These are phyloP conservation scores for Beta lomatogona DNA, from an alignment of 179 eudicot genomes.

Conservation along the genomic window DNA sequence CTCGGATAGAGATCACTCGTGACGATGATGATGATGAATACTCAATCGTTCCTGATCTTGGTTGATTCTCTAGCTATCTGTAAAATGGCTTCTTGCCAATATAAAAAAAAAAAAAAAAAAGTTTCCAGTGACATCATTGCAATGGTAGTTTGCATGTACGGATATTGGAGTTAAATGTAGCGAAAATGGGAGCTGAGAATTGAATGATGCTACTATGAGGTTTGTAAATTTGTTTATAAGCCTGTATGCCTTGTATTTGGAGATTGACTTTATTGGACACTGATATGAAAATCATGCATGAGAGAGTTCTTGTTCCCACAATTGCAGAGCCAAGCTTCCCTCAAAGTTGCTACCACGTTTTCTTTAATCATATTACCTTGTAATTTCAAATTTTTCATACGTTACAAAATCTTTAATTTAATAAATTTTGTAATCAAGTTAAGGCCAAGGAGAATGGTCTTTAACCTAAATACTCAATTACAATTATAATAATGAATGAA, in stretches of 20 bases:
- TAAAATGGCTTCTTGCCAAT: slow-evolving; percentile 12
- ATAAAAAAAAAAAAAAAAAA: not conserved
- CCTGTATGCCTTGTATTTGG: not conserved
- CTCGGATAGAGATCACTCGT: slow-evolving; percentile 51
- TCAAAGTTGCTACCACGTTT: too few species aligned
- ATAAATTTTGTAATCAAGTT: too few species aligned
- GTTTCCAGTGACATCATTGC: slow-evolving; percentile 4
- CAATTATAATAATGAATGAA: too few species aligned
- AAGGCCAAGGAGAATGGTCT: too few species aligned
- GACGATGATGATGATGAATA: slow-evolving; percentile 70
- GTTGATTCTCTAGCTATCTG: slow-evolving; percentile 36
- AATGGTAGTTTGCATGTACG: not conserved
- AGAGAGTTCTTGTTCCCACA: not conserved
- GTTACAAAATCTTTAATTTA: too few species aligned
- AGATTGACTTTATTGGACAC: not conserved
- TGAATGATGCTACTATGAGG: slow-evolving; percentile 15
- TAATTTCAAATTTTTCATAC: too few species aligned
- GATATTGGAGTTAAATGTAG: not conserved
- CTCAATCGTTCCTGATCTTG: slow-evolving; percentile 94
- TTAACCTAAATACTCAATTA: too few species aligned
- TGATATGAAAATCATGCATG: slow-evolving; percentile 4
- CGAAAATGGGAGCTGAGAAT: slow-evolving; percentile 12
- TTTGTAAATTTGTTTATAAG: slow-evolving; percentile 17
- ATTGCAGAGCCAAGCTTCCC: not conserved
- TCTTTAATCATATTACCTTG: too few species aligned